Evolutionary conservation across 305 asterid species (phyloP), one percentile per base, ranked within the genome.

Genomic region (Euphrasia arctica): DNA sequence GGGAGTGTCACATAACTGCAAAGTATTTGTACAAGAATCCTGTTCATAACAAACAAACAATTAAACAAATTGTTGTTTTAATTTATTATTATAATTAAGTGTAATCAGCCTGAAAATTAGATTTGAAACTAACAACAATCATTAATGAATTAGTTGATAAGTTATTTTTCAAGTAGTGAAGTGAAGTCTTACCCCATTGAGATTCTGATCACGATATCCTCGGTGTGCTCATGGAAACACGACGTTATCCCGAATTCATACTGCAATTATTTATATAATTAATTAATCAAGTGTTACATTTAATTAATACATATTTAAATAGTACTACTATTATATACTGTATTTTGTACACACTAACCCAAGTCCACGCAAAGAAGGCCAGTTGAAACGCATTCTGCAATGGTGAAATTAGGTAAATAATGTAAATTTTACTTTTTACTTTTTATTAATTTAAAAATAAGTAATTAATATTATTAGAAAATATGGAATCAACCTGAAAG

Each of bases 1-100:
- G 97, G 95, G 27, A 89, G 95, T 2, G 90, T 89, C 31, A 89
- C 94, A 28, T 87, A 89, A 56, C 97, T 85, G 83, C 97, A 89
- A 7, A 89, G 75, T 50, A 83, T 75, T 67, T 87, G 94, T 39
- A 83, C 82, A 63, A 87, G 79, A 56, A 87, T 64, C 74, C 97
- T 89, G 81, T n/a, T 31, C 13, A 51, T 22, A 29, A 59, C 2
- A 41, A 5, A 58, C 25, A 7, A 39, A 4, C 0, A 54, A 62
- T 14, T 32, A 28, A 18, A 14, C 27, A 25, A 34, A 36, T 50
- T 58, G 45, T 11, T 25, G 25, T 12, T 31, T 55, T 27, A 25
- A 9, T 10, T 18, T 18, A 18, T 18, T 18, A 18, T 18, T 25
- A 25, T 25, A 25, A 0, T 25, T 25, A 25, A 25, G 27, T 25